Evolutionary conservation across 106 monocot genomes (phyloP), one percentile per base, ranked within the genome.

Genomic region (Allium sativum): DNA sequence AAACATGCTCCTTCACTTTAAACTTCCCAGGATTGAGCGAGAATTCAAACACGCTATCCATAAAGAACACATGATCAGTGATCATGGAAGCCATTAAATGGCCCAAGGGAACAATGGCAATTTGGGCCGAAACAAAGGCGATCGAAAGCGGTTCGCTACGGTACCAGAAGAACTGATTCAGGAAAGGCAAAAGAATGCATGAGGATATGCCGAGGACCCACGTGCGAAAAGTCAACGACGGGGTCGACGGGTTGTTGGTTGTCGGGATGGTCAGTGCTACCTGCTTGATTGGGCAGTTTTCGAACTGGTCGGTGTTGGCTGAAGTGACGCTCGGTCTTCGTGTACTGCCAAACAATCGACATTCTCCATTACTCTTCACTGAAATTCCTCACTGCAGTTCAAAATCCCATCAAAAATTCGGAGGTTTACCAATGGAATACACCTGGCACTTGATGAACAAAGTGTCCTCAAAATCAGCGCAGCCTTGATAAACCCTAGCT

Each of bases 141-240:
- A 54, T 54, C 11, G 54, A 54, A 18, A 54, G 54, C n/a, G n/a
- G 54, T 14, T 54, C 54, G 8, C 19, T 54, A 4, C 17, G 54
- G 54, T 54, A 14, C 54, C 54, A 54, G n/a, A 18, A 54, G 54
- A 54, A 54, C 54, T 54, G 17, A 16, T 54, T 54, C 54, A 54
- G n/a, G 54, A 54, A 54, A 1, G 54, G 18, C 8, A 54, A 16
- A 18, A 54, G 54, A 18, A 54, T 7, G 0, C 54, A 54, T 14
- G 54, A 54, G n/a, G 54, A 15, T 18, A 18, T 18, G 1, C 54
- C 54, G 19, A 54, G 54, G 19, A 54, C 54, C 54, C 54, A 54
- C 54, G 19, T 54, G 54, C 54, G 54, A 14, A 54, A 54, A 18
- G 54, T 54, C 2, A 54, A 7, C 8, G 17, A 8, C n/a, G 54